Evolutionary conservation across 73 alveolate species (phyloP), one percentile per base, ranked within the genome.

Genomic region (Urostyla sp.): DNA sequence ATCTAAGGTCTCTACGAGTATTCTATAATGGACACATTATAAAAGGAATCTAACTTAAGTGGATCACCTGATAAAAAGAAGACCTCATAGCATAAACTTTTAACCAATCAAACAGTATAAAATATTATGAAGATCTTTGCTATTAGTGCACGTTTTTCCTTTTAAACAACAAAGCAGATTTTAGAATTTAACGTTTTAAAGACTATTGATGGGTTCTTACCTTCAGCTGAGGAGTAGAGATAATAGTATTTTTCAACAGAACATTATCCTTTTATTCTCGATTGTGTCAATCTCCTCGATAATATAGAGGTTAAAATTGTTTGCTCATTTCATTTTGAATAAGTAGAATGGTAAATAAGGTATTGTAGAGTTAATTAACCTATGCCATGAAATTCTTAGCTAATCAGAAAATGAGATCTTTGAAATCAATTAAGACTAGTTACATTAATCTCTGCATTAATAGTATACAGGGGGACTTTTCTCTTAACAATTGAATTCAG

Each of bases 191-290:
- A 73, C 24, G 34, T 73, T 43, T 73, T 73, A 30, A 49, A 57
- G 38, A n/a, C 31, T 0, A 16, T 73, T 6, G 74, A 51, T 23
- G 1, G 23, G 26, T 73, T 73, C 46, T 34, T 73, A 23, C 85
- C 85, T 7, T 30, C 63, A 0, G 3, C 40, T 13, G 75, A 50
- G 10, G 72, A 48, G 43, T 24, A 27, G 34, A 73, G 53, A 37
- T 31, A 37, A 15, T 52, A 35, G 30, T 61, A 52, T 18, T 73
- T 50, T 36, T 52, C 28, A 28, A 4, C 58, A 4, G 85, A 73
- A 45, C 24, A 73, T 21, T 73, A 44, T 30, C 85, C 85, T 11
- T 51, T 73, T 32, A 52, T 73, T n/a, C 26, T 50, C 4, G 85
- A 73, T 6, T 6, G 35, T 32, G 26, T 49, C 8, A 4, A 13